Evolutionary conservation across 768 basidiomycete genomes (phyloP), one percentile per base, ranked within the genome.

Genomic region (Brasilioporus rufonigricans): DNA sequence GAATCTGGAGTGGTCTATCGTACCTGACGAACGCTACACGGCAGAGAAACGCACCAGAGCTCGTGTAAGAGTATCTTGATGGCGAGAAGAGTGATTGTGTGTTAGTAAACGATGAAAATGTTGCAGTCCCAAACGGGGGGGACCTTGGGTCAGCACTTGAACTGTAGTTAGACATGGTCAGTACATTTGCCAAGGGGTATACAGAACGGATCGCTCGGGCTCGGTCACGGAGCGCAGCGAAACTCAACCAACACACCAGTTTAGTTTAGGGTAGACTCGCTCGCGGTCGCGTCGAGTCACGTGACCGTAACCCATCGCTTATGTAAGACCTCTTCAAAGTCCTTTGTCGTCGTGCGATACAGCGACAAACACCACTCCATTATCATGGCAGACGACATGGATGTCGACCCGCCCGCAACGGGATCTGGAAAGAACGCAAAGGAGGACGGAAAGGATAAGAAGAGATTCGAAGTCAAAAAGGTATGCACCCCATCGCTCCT

Each of bases 401-500:
- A 87, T 52, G 86, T 93, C 69, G 91, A 93, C 65, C 68, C 66
- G 21, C 62, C 70, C 40, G 62, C 67, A 27, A 35, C 65, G 31
- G 63, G 74, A 24, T 70, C 75, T 39, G 73, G 69, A 38, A 79
- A 78, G 62, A 79, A 78, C 52, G 70, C 66, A 52, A 79, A 79
- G 60, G 82, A 83, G 46, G 82, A 83, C 43, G 70, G 61, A 50
- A 89, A 89, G 71, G 77, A 80, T 26, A 93, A 93, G 75, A 87
- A 90, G 66, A 77, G 91, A 57, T 99, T 99, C 68, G 95, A 98
- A 73, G 97, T 99, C 60, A 99, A 99, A 82, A 98, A 99, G 91
- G 96, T 96, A 50, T 41, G 73, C 48, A 11, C 3, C 18, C 52
- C 35, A 21, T 50, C 36, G 3, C 46, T 35, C 52, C 19, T 48